A percentile compares a stretch with the other conserved stretches of the same genome.
phyloP scores from a whole-genome alignment of 805 yeast genomes.

The Candida michaelii region DNA sequence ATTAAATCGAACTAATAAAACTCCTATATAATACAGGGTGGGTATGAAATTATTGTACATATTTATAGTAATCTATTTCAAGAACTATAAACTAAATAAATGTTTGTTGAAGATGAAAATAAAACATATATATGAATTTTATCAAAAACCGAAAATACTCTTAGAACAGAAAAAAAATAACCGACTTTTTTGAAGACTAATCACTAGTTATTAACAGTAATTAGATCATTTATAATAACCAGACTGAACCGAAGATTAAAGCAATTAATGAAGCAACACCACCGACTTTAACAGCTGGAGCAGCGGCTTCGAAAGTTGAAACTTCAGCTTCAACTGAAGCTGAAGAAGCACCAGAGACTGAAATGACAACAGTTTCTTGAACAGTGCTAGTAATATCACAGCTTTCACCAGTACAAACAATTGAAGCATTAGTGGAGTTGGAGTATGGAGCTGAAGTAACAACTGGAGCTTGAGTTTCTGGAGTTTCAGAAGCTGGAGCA shows the following conservation, averaged over 20 bases:
- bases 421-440: constrained; percentile 16
- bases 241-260: constrained; percentile 32
- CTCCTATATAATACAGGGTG: constrained; percentile 7
- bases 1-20: constrained; percentile 5
- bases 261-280: constrained; percentile 35
- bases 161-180: constrained; percentile 6
- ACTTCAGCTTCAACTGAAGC: constrained; percentile 17
- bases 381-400: constrained; percentile 14
- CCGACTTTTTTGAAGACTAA: constrained; percentile 4
- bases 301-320: constrained; percentile 28
- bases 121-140: constrained; percentile 5
- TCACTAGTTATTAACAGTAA: constrained; percentile 9
- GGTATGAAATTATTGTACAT: constrained; percentile 6
- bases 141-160: constrained; percentile 5
- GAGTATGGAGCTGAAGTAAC: constrained; percentile 20
- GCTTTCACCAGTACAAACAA: constrained; percentile 12
- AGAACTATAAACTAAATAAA: neutral
- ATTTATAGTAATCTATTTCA: constrained; percentile 1
- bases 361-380: constrained; percentile 11
- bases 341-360: constrained; percentile 18
- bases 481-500: constrained; percentile 15
- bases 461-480: constrained; percentile 21
- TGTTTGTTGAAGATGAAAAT: constrained; percentile 5
- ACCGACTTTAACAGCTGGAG: constrained; percentile 23
- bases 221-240: constrained; percentile 11